Evolutionary conservation across 805 yeast genomes (phyloP).

Genomic region (Candida koratica): DNA sequence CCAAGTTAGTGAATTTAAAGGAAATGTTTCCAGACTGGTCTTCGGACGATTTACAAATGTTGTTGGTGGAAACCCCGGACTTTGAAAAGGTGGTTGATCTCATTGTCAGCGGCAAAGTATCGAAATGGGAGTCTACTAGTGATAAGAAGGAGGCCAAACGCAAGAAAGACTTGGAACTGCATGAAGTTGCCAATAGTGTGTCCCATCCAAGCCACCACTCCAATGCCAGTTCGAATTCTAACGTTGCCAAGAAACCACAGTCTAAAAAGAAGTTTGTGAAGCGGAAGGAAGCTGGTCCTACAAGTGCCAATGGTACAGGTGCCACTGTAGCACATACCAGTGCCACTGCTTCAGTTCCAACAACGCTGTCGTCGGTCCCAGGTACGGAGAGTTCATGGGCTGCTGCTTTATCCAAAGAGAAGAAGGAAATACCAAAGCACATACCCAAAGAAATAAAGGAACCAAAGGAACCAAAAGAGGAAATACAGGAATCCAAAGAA

Average conservation of each 20-base stretch:
- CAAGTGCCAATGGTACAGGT: neutral
- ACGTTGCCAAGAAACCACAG: neutral
- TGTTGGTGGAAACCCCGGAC: conserved; percentile 73
- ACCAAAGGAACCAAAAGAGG: conserved; percentile 16
- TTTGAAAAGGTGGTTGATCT: conserved; percentile 78
- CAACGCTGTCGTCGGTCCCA: conserved; percentile 14
- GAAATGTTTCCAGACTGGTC: conserved; percentile 97
- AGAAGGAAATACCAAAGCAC: conserved; percentile 23
- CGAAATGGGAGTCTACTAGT: conserved; percentile 94
- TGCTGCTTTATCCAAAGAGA: conserved; percentile 38
- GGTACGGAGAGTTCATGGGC: conserved; percentile 37
- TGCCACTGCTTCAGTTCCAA: conserved; percentile 17
- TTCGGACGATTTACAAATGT: conserved; percentile 70
- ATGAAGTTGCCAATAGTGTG: conserved; percentile 6
- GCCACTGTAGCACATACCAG: conserved; percentile 4
- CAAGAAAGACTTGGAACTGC: conserved; percentile 16
- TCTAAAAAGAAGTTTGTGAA: conserved; percentile 8
- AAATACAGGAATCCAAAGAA: conserved; percentile 40
- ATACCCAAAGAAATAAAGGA: conserved; percentile 15
- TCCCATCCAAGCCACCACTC: conserved; percentile 3
- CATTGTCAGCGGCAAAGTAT: conserved; percentile 84
- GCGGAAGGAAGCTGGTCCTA: conserved; percentile 2
- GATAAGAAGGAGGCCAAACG: conserved; percentile 43
- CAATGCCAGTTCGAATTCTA: conserved; percentile 7
- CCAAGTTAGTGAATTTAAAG: conserved; percentile 51